Evolutionary conservation across 495 filamentous ascomycete genomes (phyloP).

Genomic region (Xylaria acuta): DNA sequence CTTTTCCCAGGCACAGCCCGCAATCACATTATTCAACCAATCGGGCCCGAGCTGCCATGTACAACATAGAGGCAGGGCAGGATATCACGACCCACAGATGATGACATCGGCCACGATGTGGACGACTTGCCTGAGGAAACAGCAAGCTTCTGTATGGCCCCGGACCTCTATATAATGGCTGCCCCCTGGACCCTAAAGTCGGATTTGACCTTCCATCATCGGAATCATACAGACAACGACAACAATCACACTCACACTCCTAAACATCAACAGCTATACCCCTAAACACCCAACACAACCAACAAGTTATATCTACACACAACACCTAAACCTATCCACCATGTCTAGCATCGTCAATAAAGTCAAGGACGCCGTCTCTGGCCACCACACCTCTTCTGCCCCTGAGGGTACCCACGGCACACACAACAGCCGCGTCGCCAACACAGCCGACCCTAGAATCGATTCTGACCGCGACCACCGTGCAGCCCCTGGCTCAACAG

Average conservation of each 20-base stretch:
- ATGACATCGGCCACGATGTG: conserved; percentile 18
- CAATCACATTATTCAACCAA: neutral
- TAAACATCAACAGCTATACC: neutral
- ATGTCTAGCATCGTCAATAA: conserved; percentile 77
- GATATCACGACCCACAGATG: conserved; percentile 22
- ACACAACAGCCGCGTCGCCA: conserved; percentile 48
- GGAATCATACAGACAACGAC: neutral
- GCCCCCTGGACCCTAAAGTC: neutral
- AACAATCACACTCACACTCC: conserved; percentile 5
- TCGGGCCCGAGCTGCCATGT: neutral
- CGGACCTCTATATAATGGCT: conserved; percentile 5
- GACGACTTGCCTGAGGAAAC: neutral
- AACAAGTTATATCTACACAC: neutral
- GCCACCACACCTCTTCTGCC: conserved; percentile 45
- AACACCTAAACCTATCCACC: conserved; percentile 40
- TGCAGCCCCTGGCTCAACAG: conserved; percentile 36
- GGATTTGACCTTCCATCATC: neutral
- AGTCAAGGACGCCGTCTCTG: conserved; percentile 70
- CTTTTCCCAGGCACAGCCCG: neutral
- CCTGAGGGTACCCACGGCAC: conserved; percentile 53
- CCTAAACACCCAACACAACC: neutral
- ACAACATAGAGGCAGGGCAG: conserved; percentile 4
- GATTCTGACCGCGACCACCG: conserved; percentile 51
- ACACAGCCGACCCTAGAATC: conserved; percentile 57
- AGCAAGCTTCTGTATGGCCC: neutral